phyloP scores from a whole-genome alignment of 2,329 filamentous ascomycete species.

The Penicillium crustosum region DNA sequence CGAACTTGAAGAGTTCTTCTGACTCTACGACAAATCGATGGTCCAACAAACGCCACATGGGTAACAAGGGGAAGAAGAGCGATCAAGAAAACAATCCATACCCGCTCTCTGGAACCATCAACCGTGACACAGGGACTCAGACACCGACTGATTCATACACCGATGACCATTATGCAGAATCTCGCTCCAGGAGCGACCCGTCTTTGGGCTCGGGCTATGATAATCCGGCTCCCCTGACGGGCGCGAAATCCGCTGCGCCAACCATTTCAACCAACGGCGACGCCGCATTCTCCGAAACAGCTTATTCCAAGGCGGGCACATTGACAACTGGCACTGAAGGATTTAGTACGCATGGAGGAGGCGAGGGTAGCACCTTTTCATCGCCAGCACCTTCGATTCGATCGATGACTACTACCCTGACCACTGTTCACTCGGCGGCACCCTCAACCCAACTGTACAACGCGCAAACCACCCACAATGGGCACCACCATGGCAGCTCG shows the following conservation, averaged over 20 bases:
- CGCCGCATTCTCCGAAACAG: constrained; percentile 69
- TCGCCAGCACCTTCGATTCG: constrained; percentile 65
- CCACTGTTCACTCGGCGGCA: constrained; percentile 63
- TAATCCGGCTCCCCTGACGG: constrained; percentile 58
- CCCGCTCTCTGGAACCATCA: constrained; percentile 69
- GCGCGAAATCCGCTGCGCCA: constrained; percentile 71
- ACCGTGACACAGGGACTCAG: constrained; percentile 42
- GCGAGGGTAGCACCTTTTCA: constrained; percentile 66
- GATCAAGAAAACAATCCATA: constrained; percentile 86
- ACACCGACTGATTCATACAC: constrained; percentile 51
- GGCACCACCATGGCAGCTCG: constrained; percentile 35
- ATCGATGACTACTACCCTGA: constrained; percentile 65
- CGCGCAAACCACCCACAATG: constrained; percentile 33
- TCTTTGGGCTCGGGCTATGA: constrained; percentile 65
- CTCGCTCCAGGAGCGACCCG: constrained; percentile 57
- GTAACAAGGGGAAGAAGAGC: constrained; percentile 57
- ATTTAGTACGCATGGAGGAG: constrained; percentile 64
- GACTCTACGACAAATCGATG: constrained; percentile 47
- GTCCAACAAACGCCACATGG: constrained; percentile 39
- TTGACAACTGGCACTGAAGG: constrained; percentile 63
- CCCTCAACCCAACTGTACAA: constrained; percentile 50
- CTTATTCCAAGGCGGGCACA: constrained; percentile 79
- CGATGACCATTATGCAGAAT: constrained; percentile 51
- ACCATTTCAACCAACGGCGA: constrained; percentile 84
- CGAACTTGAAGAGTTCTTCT: constrained; percentile 77